Base-by-base conservation (phyloP, 106 monocot genomes). In the Vanilla planifolia region DNA sequence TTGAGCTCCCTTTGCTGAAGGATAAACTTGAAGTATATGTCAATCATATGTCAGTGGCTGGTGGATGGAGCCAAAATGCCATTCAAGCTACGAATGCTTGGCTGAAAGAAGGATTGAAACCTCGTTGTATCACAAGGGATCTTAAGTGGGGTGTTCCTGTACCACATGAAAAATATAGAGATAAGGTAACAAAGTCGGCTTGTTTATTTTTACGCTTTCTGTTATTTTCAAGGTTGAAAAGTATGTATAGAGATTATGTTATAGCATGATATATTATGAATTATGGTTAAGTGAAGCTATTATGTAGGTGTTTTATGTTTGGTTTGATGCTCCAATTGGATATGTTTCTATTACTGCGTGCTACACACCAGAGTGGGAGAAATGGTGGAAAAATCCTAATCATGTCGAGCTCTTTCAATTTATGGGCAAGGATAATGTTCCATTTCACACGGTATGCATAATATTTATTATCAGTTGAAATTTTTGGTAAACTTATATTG, bases 311-410 rank as follows among this genome's bases (percentile, higher is more conserved):
- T 95, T 95, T 71, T 95, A 95, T 62, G 95, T 95, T 7, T 95
- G 95, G 95, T 95, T 90, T 79, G 95, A 95, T 86, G 95, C 95
- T n/a, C 95, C 95, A 39, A 95, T 95, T 76, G 95, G 95, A 55
- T 95, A 95, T 77, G 52, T 95, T 17, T 95, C 95, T 0, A 95
- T 95, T 39, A 95, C 89, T 5, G 47, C 86, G 48, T 84, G 83
- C 60, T 95, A 90, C 52, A 95, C 86, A 7, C 43, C 75, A 21
- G 89, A 95, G 0, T 95, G 94, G 94, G 89, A 95, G 63, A 83
- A 83, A 48, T 95, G 94, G 94, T 95, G 94, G 94, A 95, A 89
- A 61, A 58, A 95, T 86, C 94, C 94, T 67, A 71, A 95, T 53
- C 80, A 89, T 57, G 94, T 95, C 10, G 94, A 95, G 69, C 56